Conservation (phyloP, 768 basidiomycete species). For the Pulveroboletus frians region DNA sequence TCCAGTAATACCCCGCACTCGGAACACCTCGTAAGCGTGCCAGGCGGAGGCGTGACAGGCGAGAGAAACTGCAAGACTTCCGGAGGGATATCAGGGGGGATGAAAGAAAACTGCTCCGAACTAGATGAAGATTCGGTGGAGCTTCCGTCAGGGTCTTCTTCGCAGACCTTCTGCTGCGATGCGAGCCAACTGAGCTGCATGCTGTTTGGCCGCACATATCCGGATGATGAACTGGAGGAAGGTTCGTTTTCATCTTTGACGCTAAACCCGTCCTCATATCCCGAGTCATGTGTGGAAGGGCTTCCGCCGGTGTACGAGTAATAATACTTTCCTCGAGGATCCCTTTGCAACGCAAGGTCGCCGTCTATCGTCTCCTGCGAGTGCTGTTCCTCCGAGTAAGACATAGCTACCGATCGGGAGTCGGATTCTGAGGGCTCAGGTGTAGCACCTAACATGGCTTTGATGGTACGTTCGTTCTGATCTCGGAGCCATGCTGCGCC, state of each 20-base stretch:
- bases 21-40: conserved; percentile 75
- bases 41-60: conserved; percentile 46
- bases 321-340: conserved; percentile 67
- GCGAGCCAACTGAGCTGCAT: conserved; percentile 65
- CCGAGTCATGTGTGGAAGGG: conserved; percentile 49
- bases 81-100: conserved; percentile 38
- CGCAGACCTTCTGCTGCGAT: conserved; percentile 40
- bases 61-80: conserved; percentile 52
- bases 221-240: conserved; percentile 21
- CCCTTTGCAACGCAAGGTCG: conserved; percentile 62
- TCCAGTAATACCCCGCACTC: conserved; percentile 72
- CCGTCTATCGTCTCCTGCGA: conserved; percentile 46
- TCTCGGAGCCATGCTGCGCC: conserved; percentile 80
- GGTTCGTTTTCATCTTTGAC: conserved; percentile 30
- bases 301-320: conserved; percentile 59
- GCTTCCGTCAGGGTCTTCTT: conserved; percentile 12
- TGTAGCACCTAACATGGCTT: conserved; percentile 51
- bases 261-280: conserved; percentile 46
- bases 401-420: conserved; percentile 37
- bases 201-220: conserved; percentile 53
- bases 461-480: conserved; percentile 64
- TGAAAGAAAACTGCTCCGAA: conserved; percentile 16
- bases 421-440: conserved; percentile 60
- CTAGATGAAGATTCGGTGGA: conserved; percentile 15
- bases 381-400: conserved; percentile 26